These are phyloP conservation scores for Diplotaxis tenuifolia DNA, from an alignment of 345 rosid species.

Conservation along the genomic window DNA sequence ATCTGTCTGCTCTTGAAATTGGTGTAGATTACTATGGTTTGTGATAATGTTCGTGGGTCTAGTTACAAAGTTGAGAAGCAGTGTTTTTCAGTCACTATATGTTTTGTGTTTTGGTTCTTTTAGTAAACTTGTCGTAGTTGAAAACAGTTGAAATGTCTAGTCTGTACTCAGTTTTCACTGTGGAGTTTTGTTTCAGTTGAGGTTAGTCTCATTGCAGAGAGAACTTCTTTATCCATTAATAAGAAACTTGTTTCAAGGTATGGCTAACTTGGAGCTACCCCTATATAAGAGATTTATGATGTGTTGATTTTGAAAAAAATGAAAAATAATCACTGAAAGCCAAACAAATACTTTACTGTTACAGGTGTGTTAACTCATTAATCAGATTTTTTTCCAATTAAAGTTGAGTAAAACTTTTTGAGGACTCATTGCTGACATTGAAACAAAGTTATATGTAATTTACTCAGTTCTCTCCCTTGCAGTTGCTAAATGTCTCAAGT, in stretches of 20 bases:
- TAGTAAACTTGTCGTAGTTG: slow-evolving; percentile 18
- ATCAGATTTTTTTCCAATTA: background rate
- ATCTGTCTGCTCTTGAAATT: slow-evolving; percentile 11
- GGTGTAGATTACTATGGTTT: slow-evolving; percentile 54
- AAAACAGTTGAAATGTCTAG: slow-evolving; percentile 26
- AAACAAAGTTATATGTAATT: background rate
- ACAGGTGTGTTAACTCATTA: background rate
- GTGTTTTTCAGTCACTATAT: slow-evolving; percentile 28
- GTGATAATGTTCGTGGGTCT: slow-evolving; percentile 37
- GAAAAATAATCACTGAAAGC: background rate
- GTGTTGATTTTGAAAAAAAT: background rate
- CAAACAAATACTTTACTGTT: background rate
- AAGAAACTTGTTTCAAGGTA: background rate
- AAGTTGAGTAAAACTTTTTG: background rate
- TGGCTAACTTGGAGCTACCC: background rate
- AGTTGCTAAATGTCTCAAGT: background rate
- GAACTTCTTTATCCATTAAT: background rate
- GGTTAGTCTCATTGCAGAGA: no score
- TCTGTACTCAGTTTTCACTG: slow-evolving; percentile 32
- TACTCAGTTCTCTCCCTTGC: background rate
- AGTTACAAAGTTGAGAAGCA: slow-evolving; percentile 42
- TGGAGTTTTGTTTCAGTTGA: slow-evolving; percentile 26
- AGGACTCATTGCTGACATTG: background rate
- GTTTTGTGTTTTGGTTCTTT: slow-evolving; percentile 21
- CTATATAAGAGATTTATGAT: background rate